Conservation (phyloP, 2,329 filamentous ascomycete species). For the Tolypocladium guangdongense region DNA sequence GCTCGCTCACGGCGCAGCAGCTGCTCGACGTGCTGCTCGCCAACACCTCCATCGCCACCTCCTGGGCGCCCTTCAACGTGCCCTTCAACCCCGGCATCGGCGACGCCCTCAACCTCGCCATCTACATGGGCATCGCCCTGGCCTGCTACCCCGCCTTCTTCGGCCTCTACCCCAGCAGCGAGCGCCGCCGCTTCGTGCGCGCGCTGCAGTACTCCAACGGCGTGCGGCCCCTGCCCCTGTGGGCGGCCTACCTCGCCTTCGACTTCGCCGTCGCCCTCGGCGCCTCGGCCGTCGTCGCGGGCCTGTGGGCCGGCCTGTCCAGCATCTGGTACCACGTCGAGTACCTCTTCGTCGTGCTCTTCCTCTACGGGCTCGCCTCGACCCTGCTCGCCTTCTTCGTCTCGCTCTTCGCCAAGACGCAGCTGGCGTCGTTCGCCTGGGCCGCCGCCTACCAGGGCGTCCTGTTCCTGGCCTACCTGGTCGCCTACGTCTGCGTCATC, state of each 20-base stretch:
- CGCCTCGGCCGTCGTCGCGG: constrained; percentile 53
- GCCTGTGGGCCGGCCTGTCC: constrained; percentile 56
- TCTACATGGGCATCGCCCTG: constrained; percentile 74
- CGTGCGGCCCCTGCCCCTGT: constrained; percentile 69
- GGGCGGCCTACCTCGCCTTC: constrained; percentile 73
- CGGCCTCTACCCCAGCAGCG: constrained; percentile 76
- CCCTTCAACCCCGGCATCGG: constrained; percentile 61
- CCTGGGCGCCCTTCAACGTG: constrained; percentile 65
- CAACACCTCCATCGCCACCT: constrained; percentile 57
- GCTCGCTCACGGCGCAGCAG: constrained; percentile 54
- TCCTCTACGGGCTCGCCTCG: constrained; percentile 70
- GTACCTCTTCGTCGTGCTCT: constrained; percentile 72
- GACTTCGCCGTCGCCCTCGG: constrained; percentile 65
- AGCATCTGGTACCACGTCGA: constrained; percentile 65
- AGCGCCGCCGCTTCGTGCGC: constrained; percentile 67
- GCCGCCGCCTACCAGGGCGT: constrained; percentile 66
- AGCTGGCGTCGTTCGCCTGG: constrained; percentile 76
- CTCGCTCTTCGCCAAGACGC: constrained; percentile 67
- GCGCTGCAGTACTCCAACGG: constrained; percentile 88
- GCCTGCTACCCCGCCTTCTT: constrained; percentile 78
- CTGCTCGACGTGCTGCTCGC: constrained; percentile 54
- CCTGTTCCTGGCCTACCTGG: constrained; percentile 59
- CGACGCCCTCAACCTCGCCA: constrained; percentile 64
- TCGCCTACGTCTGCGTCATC: constrained; percentile 60
- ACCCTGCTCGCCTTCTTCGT: constrained; percentile 70